Base-by-base conservation (phyloP, 371 early-diverging fungal species). In the Neoconidiobolus thromboides region DNA sequence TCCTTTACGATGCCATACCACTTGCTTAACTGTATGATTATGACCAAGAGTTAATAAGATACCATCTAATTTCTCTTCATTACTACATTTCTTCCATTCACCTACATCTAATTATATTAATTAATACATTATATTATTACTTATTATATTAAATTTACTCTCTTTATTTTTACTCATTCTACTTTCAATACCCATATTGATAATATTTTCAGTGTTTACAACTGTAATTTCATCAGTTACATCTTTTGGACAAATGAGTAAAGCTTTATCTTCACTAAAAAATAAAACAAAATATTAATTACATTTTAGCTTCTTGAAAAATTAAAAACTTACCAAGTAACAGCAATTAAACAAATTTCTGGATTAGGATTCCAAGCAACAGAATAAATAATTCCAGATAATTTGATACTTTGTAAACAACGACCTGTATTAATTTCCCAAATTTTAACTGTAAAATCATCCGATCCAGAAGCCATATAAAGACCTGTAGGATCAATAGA, bases 1-100 rank as follows among this genome's bases (percentile, higher is more conserved):
- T 62, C 98, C 98, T 70, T 87, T 89, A 59, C 88, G 78, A 71
- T 97, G 98, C 98, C 98, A 97, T 40, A 80, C 76, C 39, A 96
- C 71, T 55, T 82, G 76, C 61, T 83, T 86, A 39, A 92, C 82
- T n/a, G 69, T 67, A 68, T 84, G 72, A 56, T 26, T 7, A 60
- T 63, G 63, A 5, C 37, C 37, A 10, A 65, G n/a, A 43, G 60
- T 43, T 0, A 57, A 41, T 12, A 65, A 36, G 55, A 60, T 56
- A 41, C 72, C 49, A 70, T 73, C 42, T 63, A 65, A 51, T 76
- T 70, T 57, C 47, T 79, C 76, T 4, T 66, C 63, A 26, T 72
- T 74, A 26, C 76, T 72, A 2, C 83, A 77, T 62, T 78, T 80
- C 26, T 61, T 64, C 87, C 87, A 89, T 12, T 73, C 62, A 12